Percentiles rank a stretch among this genome's conserved stretches.
Conservation (phyloP, 768 basidiomycete species). For the Tulasnella sp. region DNA sequence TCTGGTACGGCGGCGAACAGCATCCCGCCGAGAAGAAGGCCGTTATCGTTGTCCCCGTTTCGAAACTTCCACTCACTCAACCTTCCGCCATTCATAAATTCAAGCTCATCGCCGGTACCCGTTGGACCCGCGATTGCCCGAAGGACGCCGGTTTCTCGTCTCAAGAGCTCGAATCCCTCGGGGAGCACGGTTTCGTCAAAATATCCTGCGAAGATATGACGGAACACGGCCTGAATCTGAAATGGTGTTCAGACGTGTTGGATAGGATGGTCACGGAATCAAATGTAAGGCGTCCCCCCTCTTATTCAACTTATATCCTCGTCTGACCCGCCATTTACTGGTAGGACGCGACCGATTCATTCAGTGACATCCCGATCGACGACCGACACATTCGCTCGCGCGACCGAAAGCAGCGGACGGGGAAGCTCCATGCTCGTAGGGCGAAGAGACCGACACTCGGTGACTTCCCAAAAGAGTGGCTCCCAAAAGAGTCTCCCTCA, state of each 20-base stretch:
- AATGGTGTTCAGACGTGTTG: constrained; percentile 84
- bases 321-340: constrained; percentile 18
- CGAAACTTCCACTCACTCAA: constrained; percentile 52
- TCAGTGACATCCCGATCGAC: constrained; percentile 68
- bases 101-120: constrained; percentile 76
- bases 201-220: constrained; percentile 85
- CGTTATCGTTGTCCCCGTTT: constrained; percentile 60
- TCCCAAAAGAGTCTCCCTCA: constrained; percentile 21
- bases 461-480: constrained; percentile 83
- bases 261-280: constrained; percentile 69
- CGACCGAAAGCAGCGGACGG: constrained; percentile 57
- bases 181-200: constrained; percentile 70
- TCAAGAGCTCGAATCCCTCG: constrained; percentile 16
- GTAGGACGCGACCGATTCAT: constrained; percentile 32
- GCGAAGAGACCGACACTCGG: constrained; percentile 44
- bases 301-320: not conserved
- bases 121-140: constrained; percentile 73
- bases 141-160: constrained; percentile 47
- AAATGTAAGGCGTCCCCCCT: constrained; percentile 48
- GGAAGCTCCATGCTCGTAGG: constrained; percentile 40
- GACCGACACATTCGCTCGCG: constrained; percentile 66
- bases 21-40: constrained; percentile 66
- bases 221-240: constrained; percentile 74
- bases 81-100: constrained; percentile 68
- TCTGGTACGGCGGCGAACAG: constrained; percentile 64